These are phyloP conservation scores for Aphanomyces invadans DNA, from an alignment of 352 stramenopile species.

Conservation along the genomic window DNA sequence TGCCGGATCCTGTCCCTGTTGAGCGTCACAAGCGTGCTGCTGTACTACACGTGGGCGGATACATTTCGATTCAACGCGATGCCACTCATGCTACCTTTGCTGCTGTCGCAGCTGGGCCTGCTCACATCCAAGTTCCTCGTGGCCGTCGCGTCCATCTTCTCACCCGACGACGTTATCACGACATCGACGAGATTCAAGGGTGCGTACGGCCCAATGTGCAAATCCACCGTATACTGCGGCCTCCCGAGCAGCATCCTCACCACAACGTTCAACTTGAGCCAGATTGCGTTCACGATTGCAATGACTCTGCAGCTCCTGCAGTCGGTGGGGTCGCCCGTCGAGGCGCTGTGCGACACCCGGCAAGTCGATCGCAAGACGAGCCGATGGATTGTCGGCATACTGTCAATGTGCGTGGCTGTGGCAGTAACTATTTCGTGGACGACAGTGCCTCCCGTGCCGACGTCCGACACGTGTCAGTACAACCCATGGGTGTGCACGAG, in stretches of 20 bases:
- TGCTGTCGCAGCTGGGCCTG: constrained; percentile 15
- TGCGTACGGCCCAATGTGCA: neutral
- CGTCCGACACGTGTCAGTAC: neutral
- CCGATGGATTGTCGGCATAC: neutral
- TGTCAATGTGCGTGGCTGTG: neutral
- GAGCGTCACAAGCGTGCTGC: neutral
- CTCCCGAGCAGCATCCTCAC: constrained; percentile 15
- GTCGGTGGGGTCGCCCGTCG: neutral
- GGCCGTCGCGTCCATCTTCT: neutral
- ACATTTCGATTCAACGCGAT: constrained; percentile 20
- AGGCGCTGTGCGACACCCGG: constrained; percentile 3
- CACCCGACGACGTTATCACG: neutral
- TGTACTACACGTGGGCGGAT: constrained; percentile 1
- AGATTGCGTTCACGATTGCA: constrained; percentile 18
- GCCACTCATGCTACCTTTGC: constrained; percentile 12
- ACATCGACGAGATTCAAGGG: neutral
- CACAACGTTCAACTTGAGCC: constrained; percentile 18
- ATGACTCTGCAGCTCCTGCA: neutral
- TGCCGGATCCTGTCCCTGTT: constrained; percentile 22
- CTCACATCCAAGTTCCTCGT: constrained; percentile 8
- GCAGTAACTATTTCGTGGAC: constrained; percentile 3
- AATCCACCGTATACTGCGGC: constrained; percentile 10
- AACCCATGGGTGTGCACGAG: constrained; percentile 21
- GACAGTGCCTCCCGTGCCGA: neutral
- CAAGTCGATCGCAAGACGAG: neutral